phyloP scores from a whole-genome alignment of 495 filamentous ascomycete species.

The Neurospora pannonica region DNA sequence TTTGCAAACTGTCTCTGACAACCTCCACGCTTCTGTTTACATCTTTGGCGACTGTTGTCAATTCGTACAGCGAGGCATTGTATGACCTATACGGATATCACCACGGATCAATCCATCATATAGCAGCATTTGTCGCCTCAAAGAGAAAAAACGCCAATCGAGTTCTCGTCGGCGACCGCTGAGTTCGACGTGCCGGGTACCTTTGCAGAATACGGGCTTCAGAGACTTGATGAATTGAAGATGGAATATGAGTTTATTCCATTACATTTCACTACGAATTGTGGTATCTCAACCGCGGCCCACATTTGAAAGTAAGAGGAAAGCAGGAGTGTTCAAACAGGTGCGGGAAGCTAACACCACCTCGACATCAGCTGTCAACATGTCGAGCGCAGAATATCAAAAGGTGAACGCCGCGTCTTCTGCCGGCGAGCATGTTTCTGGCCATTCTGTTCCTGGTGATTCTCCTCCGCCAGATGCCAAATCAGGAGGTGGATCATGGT shows the following conservation, averaged over 20 bases:
- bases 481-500: constrained; percentile 9
- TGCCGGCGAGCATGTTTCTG: neutral
- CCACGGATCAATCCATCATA: neutral
- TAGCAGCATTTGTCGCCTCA: neutral
- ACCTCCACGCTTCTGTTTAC: neutral
- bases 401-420: neutral
- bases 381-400: neutral
- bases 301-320: no score
- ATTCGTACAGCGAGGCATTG: neutral
- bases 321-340: neutral
- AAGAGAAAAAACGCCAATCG: neutral
- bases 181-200: neutral
- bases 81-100: neutral
- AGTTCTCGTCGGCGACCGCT: neutral
- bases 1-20: neutral
- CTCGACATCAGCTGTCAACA: neutral
- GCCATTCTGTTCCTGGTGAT: neutral
- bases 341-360: neutral
- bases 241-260: neutral
- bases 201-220: neutral
- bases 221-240: neutral
- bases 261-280: neutral
- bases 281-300: neutral
- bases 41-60: neutral
- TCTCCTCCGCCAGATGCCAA: neutral